Conservation (phyloP, 805 yeast genomes). For the Zygoascus tannicola region DNA sequence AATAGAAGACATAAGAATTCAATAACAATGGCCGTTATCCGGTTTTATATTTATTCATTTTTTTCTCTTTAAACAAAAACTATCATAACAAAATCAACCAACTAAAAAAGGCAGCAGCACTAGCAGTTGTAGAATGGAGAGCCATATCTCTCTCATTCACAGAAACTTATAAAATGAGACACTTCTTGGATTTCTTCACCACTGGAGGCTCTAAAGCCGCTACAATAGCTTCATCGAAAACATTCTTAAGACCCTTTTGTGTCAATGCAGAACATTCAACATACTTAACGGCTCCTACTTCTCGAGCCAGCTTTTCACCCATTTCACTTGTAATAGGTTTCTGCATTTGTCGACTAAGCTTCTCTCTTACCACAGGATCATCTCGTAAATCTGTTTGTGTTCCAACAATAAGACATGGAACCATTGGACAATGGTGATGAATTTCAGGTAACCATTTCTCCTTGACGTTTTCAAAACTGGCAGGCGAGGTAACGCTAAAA, state of each 20-base stretch:
- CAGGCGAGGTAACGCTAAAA: slow-evolving; percentile 93
- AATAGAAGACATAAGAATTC: background rate
- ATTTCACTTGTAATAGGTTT: slow-evolving; percentile 75
- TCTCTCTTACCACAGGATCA: slow-evolving; percentile 82
- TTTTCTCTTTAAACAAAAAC: background rate
- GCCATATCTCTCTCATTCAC: too few relatives aligned
- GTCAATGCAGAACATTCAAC: slow-evolving; percentile 97
- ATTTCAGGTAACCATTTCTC: slow-evolving; percentile 99
- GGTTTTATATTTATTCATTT: background rate
- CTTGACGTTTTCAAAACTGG: slow-evolving; percentile 92
- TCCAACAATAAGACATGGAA: slow-evolving; percentile 93
- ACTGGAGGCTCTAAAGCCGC: slow-evolving; percentile 98
- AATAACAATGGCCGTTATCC: background rate
- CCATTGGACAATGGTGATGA: slow-evolving; percentile 97
- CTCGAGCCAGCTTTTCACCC: slow-evolving; percentile 91
- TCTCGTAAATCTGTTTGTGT: slow-evolving; percentile 93
- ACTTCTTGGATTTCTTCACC: slow-evolving; percentile 64
- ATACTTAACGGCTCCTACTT: slow-evolving; percentile 89
- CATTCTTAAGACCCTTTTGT: slow-evolving; percentile 92
- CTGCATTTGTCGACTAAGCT: slow-evolving; percentile 83
- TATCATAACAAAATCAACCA: background rate
- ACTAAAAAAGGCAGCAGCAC: background rate
- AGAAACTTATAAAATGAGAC: slow-evolving; percentile 61
- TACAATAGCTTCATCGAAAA: slow-evolving; percentile 97
- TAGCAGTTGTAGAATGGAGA: background rate